Evolutionary conservation across 2,329 filamentous ascomycete species (phyloP), one percentile per base, ranked within the genome.

Genomic region (Talaromyces sp.): DNA sequence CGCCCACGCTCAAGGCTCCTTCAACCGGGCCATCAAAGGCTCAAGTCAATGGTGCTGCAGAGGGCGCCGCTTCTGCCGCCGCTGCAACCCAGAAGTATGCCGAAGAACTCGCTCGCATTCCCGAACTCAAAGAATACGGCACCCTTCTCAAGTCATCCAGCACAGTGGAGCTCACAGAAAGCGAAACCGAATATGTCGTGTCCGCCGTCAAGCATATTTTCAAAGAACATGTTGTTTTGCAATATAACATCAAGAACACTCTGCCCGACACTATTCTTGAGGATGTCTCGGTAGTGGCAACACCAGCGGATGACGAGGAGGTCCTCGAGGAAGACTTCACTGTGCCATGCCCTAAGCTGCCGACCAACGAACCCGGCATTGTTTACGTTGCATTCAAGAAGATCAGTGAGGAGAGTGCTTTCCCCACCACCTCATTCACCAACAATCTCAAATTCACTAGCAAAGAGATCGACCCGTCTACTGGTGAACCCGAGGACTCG

Each of bases 241-340:
- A 99, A 72, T 99, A 94, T 75, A 91, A 97, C 72, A 87, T 99
- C 75, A 97, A 96, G 83, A 99, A 99, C 80, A 99, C 94, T 2
- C 83, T 99, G 11, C 88, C 91, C 12, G 91, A 92, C 63, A 96
- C 92, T 17, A 85, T 99, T 29, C 82, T 97, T 35, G 91, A 96
- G 73, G 91, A 96, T 64, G 91, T 96, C 17, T 91, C 90, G 0
- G 86, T 96, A 43, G 84, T 92, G 19, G 89, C 89, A 31, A 88
- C 88, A 0, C 91, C 92, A 4, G 80, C 87, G 1, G 89, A 95
- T 41, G 89, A 94, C 58, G 92, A 94, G 5, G 91, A 94, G 70
- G 73, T 79, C 38, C 72, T 88, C 46, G 85, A 87, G 68, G 93
- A 97, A 72, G 90, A 96, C 52, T 97, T 97, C 74, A 94, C 96